phyloP scores from a whole-genome alignment of 441 rosid genomes.

The Bocquillonia castaneifolia region DNA sequence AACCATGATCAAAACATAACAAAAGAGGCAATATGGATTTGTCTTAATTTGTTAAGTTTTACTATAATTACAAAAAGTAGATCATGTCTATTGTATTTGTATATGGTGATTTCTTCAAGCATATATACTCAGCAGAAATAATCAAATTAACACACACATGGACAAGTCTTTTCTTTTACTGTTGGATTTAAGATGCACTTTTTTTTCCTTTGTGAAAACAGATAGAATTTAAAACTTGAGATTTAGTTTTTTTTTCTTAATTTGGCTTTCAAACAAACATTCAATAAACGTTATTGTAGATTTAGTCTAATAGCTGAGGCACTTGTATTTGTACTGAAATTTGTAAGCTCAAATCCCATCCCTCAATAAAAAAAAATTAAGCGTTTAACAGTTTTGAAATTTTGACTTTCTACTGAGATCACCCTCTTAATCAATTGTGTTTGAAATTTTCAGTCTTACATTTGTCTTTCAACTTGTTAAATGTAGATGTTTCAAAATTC shows the following conservation, averaged over 20 bases:
- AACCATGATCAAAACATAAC: background rate
- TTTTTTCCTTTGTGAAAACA: too few species aligned
- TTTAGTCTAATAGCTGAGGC: too few species aligned
- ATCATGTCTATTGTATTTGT: background rate
- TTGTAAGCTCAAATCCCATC: too few species aligned
- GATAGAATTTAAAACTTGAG: too few species aligned
- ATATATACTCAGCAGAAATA: background rate
- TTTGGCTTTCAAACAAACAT: slow-evolving; percentile 5
- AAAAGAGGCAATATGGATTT: background rate
- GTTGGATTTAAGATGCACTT: background rate
- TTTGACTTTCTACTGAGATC: slow-evolving; percentile 9
- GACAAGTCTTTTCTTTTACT: background rate
- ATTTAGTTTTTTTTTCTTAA: slow-evolving; percentile 1
- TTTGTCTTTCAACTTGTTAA: slow-evolving; percentile 26
- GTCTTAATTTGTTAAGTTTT: background rate
- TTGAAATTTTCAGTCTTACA: slow-evolving; percentile 25
- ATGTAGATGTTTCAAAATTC: slow-evolving; percentile 16
- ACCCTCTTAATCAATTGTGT: slow-evolving; percentile 23
- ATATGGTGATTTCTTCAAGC: background rate
- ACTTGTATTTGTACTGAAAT: too few species aligned
- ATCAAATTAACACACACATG: background rate
- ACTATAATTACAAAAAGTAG: background rate
- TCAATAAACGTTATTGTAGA: too few species aligned
- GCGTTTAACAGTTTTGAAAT: background rate
- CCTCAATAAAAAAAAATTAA: too few species aligned